These are phyloP conservation scores for Fusarium cicatricum DNA, from an alignment of 2,329 filamentous ascomycete genomes.

Conservation along the genomic window DNA sequence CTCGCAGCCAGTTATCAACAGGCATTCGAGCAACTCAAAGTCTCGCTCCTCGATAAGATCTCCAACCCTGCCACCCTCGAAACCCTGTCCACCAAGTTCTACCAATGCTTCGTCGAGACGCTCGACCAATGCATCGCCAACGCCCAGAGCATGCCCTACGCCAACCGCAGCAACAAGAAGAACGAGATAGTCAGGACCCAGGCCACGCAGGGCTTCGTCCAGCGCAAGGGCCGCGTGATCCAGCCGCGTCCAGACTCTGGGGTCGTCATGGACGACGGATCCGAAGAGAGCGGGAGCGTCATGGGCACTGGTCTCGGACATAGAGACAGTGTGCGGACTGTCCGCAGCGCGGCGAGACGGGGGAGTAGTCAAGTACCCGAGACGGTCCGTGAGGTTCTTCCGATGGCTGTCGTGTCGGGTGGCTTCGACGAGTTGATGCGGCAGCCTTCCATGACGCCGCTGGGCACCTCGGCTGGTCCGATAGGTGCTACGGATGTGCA, in stretches of 20 bases:
- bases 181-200: constrained; percentile 41
- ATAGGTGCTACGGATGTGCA: constrained; percentile 39
- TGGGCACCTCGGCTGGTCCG: constrained; percentile 11
- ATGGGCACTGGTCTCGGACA: constrained; percentile 35
- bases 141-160: constrained; percentile 50
- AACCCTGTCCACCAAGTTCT: constrained; percentile 50
- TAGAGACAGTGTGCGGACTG: constrained; percentile 46
- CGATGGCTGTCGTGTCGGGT: constrained; percentile 18
- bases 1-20: constrained; percentile 46
- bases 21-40: constrained; percentile 46
- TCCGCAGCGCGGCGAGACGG: constrained; percentile 29
- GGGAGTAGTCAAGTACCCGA: constrained; percentile 40
- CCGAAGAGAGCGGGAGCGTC: constrained; percentile 49
- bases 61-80: constrained; percentile 50
- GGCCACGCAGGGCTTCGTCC: constrained; percentile 24
- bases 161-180: constrained; percentile 53
- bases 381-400: constrained; percentile 31
- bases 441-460: constrained; percentile 33
- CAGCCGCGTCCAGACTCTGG: constrained; percentile 50
- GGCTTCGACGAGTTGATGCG: constrained; percentile 33
- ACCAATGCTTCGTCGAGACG: constrained; percentile 52
- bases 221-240: constrained; percentile 38
- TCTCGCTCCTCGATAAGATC: constrained; percentile 49
- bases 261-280: constrained; percentile 50
- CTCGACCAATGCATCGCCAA: constrained; percentile 48